phyloP scores from a whole-genome alignment of 352 stramenopile species.

The Blastocystis sp. region DNA sequence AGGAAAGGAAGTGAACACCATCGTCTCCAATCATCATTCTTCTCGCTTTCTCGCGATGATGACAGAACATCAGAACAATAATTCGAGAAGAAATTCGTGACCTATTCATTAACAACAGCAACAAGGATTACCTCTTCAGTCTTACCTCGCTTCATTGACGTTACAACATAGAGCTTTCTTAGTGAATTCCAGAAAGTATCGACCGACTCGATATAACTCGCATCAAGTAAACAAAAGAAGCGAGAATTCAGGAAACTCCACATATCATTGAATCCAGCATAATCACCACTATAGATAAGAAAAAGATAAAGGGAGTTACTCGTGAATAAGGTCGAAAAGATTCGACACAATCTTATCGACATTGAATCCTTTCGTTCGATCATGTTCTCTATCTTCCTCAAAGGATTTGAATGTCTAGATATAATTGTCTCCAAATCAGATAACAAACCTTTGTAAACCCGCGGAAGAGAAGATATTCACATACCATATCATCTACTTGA shows the following conservation, averaged over 20 bases:
- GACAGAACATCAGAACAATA: constrained; percentile 27
- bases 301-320: not conserved
- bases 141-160: not conserved
- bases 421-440: not conserved
- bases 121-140: not conserved
- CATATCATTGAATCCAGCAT: constrained; percentile 18
- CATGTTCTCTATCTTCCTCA: constrained; percentile 29
- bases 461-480: constrained; percentile 46
- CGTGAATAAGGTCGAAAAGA: constrained; percentile 31
- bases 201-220: constrained; percentile 26
- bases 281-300: constrained; percentile 21
- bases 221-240: constrained; percentile 39
- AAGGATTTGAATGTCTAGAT: constrained; percentile 53
- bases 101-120: not conserved
- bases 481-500: constrained; percentile 58
- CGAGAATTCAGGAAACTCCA: constrained; percentile 50
- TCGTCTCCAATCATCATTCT: constrained; percentile 45
- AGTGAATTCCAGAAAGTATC: constrained; percentile 14
- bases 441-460: constrained; percentile 50
- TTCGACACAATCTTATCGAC: constrained; percentile 31
- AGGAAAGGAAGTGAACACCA: constrained; percentile 42
- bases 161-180: constrained; percentile 31
- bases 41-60: not conserved
- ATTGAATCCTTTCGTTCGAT: constrained; percentile 48
- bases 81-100: constrained; percentile 6